A percentile compares a stretch with the other conserved stretches of the same genome.
These are phyloP conservation scores for Hortaea sp. DNA, from an alignment of 2,329 filamentous ascomycete species.

Conservation along the genomic window DNA sequence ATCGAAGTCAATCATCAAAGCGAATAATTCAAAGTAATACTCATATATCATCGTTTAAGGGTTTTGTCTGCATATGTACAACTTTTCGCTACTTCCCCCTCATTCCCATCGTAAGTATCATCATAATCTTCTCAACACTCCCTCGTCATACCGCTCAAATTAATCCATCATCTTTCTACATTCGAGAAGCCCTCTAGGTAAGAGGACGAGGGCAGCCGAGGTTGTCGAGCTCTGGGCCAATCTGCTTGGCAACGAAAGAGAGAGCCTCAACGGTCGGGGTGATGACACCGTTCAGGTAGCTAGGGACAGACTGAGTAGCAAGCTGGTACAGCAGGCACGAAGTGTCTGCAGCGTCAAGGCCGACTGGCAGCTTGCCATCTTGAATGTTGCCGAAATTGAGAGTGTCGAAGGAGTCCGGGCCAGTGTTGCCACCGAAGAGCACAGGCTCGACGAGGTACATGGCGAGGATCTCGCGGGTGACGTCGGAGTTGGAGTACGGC, in stretches of 20 bases:
- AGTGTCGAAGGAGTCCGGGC: constrained; percentile 23
- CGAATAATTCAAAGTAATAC: too few relatives aligned
- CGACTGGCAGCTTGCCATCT: constrained; percentile 27
- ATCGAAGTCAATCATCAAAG: too few relatives aligned
- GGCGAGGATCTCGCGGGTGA: constrained; percentile 30
- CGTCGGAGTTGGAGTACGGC: constrained; percentile 28
- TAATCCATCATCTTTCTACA: too few relatives aligned
- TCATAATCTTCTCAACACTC: too few relatives aligned
- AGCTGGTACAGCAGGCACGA: constrained; percentile 37
- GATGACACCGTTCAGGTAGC: constrained; percentile 26
- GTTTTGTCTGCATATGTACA: too few relatives aligned
- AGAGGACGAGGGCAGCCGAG: constrained; percentile 28
- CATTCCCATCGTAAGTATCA: too few relatives aligned
- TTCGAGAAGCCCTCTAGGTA: not conserved
- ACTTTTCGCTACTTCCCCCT: too few relatives aligned
- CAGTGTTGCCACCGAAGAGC: constrained; percentile 34
- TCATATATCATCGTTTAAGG: too few relatives aligned
- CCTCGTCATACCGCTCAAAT: too few relatives aligned
- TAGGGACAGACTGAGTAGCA: constrained; percentile 28
- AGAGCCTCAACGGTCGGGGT: constrained; percentile 28
- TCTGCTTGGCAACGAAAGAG: constrained; percentile 21
- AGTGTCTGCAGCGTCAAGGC: constrained; percentile 18
- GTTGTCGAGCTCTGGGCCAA: constrained; percentile 23
- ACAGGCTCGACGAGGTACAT: constrained; percentile 35
- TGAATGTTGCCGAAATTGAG: constrained; percentile 30